A percentile compares a stretch with the other conserved stretches of the same genome.
Conservation (phyloP, 2,329 filamentous ascomycete genomes). For the Paraphaeosphaeria minitans region DNA sequence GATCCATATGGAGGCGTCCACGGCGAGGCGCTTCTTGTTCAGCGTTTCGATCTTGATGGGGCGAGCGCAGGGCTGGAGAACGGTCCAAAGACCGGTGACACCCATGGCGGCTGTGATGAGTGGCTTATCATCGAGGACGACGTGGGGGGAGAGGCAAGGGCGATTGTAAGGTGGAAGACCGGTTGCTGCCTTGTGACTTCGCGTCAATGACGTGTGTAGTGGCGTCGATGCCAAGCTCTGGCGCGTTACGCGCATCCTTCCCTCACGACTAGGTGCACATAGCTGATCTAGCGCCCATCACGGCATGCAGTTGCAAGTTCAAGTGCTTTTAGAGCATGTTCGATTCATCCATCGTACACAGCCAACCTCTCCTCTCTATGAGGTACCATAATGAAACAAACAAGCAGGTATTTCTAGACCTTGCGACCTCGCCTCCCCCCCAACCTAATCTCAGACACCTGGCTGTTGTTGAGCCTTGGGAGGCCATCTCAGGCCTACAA, state of each 20-base stretch:
- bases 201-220: conserved; percentile 17
- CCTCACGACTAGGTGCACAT: not conserved
- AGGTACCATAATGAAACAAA: not conserved
- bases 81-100: conserved; percentile 97
- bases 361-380: not conserved
- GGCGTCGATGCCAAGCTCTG: conserved; percentile 11
- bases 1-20: conserved; percentile 99
- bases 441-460: conserved; percentile 13
- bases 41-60: conserved; percentile 96
- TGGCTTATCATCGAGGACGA: conserved; percentile 21
- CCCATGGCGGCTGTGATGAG: conserved; percentile 67
- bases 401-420: not conserved
- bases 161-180: too few species aligned
- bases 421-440: conserved; percentile 13
- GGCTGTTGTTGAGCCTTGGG: conserved; percentile 24
- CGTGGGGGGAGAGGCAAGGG: not conserved
- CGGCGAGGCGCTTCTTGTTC: conserved; percentile 92
- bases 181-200: conserved; percentile 19
- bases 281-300: not conserved
- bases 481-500: conserved; percentile 30
- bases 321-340: not conserved
- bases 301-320: not conserved
- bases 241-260: not conserved
- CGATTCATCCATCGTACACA: not conserved
- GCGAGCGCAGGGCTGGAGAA: conserved; percentile 91